phyloP scores from a whole-genome alignment of 2,329 filamentous ascomycete genomes.

The Fusarium temperatum region DNA sequence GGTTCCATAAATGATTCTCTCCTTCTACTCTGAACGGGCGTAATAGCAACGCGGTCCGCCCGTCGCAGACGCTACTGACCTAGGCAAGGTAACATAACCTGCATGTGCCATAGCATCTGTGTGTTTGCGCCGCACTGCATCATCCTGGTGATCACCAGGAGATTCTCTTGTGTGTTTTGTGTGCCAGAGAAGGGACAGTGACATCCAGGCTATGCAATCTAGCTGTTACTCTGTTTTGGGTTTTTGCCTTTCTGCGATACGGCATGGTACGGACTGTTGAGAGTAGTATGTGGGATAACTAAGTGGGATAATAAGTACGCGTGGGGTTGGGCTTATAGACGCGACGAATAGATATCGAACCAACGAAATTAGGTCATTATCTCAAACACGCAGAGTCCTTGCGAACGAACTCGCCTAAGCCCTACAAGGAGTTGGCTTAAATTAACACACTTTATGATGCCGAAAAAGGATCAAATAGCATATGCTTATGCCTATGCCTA shows the following conservation, averaged over 20 bases:
- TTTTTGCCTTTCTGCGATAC: not conserved
- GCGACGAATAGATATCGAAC: not conserved
- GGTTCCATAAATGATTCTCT: not conserved
- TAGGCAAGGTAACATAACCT: slow-evolving; percentile 8
- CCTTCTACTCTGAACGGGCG: slow-evolving; percentile 17
- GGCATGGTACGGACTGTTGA: not conserved
- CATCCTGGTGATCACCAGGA: slow-evolving; percentile 1
- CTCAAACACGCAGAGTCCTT: slow-evolving; percentile 5
- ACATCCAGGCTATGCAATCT: not conserved
- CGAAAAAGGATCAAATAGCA: not conserved
- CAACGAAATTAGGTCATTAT: slow-evolving; percentile 23
- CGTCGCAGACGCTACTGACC: slow-evolving; percentile 22
- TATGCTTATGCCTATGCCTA: slow-evolving; percentile 1
- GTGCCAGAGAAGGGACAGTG: not conserved
- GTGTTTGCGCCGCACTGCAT: slow-evolving; percentile 23
- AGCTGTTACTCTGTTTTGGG: not conserved
- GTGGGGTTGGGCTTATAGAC: slow-evolving; percentile 1
- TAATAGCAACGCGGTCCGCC: slow-evolving; percentile 23
- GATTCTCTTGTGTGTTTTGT: not conserved
- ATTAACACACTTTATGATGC: slow-evolving; percentile 1
- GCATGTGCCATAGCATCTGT: slow-evolving; percentile 15
- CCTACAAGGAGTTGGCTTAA: slow-evolving; percentile 18
- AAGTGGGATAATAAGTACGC: slow-evolving; percentile 19
- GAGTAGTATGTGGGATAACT: slow-evolving; percentile 1
- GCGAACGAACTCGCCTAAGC: slow-evolving; percentile 19